A percentile compares a stretch with the other conserved stretches of the same genome.
These are phyloP conservation scores for Acacia concinna DNA, from an alignment of 331 rosid species.

Conservation along the genomic window DNA sequence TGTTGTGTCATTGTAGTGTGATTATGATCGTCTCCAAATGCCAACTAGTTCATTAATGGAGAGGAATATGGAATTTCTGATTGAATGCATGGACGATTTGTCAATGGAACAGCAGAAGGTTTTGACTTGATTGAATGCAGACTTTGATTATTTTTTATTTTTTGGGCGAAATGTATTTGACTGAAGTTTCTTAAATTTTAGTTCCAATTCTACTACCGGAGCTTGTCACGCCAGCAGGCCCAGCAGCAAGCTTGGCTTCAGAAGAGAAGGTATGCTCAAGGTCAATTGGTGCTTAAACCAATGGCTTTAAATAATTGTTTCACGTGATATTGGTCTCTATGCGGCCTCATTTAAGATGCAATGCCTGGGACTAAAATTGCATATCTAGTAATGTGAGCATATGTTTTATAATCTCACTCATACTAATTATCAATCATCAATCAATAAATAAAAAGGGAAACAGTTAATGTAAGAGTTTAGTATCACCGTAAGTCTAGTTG, in stretches of 20 bases:
- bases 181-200: slow-evolving; percentile 39
- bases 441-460: not conserved
- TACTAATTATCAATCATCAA: not conserved
- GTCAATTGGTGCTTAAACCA: slow-evolving; percentile 6
- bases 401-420: not conserved
- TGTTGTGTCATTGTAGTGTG: slow-evolving; percentile 59
- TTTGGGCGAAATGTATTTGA: slow-evolving; percentile 25
- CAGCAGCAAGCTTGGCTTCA: slow-evolving; percentile 99
- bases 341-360: not conserved
- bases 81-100: slow-evolving; percentile 97
- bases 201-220: slow-evolving; percentile 85
- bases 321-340: not conserved
- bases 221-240: slow-evolving; percentile 90
- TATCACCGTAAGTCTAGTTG: not conserved
- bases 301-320: not conserved
- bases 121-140: not conserved
- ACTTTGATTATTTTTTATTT: not conserved
- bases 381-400: not conserved
- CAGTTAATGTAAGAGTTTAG: not conserved
- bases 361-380: not conserved
- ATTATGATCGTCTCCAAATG: slow-evolving; percentile 85
- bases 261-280: slow-evolving; percentile 74
- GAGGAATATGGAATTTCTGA: slow-evolving; percentile 89
- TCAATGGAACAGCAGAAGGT: slow-evolving; percentile 95
- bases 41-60: slow-evolving; percentile 84